phyloP scores from a whole-genome alignment of 257 asterid species.

The Craterostigma plantagineum region DNA sequence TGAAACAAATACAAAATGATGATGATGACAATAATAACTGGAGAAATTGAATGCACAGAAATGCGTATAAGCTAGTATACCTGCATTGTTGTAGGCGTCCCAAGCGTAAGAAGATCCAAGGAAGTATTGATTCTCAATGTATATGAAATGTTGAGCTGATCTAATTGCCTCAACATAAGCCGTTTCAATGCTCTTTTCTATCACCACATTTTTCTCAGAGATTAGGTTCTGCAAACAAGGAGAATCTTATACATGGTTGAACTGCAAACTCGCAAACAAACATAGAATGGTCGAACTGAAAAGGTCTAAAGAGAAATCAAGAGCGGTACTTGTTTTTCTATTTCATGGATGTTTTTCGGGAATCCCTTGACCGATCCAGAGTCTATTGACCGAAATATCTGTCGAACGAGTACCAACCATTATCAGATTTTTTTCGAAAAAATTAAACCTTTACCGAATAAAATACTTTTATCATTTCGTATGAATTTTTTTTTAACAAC shows the following conservation, averaged over 20 bases:
- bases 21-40: not conserved
- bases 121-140: slow-evolving; percentile 92
- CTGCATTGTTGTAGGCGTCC: slow-evolving; percentile 69
- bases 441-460: not conserved
- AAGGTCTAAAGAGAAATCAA: not conserved
- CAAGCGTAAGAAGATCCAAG: slow-evolving; percentile 92
- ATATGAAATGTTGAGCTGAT: slow-evolving; percentile 76
- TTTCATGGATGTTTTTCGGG: slow-evolving; percentile 44
- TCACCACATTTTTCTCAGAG: slow-evolving; percentile 64
- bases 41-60: not conserved
- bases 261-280: not conserved
- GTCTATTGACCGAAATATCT: slow-evolving; percentile 92
- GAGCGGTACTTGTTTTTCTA: slow-evolving; percentile 43
- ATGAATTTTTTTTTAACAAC: slow-evolving; percentile 14
- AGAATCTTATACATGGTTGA: not conserved
- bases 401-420: slow-evolving; percentile 9
- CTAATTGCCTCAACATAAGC: slow-evolving; percentile 91
- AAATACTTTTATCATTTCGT: not conserved
- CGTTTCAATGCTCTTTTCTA: slow-evolving; percentile 77
- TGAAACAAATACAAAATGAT: slow-evolving; percentile 4
- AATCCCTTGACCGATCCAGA: slow-evolving; percentile 92
- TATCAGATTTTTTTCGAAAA: not conserved
- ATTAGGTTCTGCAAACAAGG: slow-evolving; percentile 46
- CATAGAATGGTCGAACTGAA: too few species aligned
- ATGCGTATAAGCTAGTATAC: slow-evolving; percentile 21